A percentile compares a stretch with the other conserved stretches of the same genome.
phyloP scores from a whole-genome alignment of 2,329 filamentous ascomycete genomes.

The Teratosphaeria gauchensis region DNA sequence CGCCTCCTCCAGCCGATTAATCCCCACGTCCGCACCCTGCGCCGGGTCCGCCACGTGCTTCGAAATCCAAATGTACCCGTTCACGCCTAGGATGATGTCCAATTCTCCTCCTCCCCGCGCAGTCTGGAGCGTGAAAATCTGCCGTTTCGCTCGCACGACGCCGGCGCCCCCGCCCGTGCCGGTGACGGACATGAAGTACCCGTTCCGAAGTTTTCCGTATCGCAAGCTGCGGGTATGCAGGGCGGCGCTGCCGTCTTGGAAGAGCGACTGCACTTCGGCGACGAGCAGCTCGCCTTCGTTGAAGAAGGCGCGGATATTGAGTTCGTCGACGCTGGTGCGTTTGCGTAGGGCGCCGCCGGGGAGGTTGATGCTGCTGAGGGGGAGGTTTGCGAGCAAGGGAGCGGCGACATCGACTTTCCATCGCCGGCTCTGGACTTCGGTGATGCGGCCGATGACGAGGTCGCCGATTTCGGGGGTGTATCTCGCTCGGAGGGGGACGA shows the following conservation, averaged over 20 bases:
- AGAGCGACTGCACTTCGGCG: slow-evolving; percentile 86
- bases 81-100: slow-evolving; percentile 84
- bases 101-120: slow-evolving; percentile 56
- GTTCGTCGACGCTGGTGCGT: slow-evolving; percentile 87
- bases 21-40: slow-evolving; percentile 47
- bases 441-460: slow-evolving; percentile 83
- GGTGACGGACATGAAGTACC: slow-evolving; percentile 72
- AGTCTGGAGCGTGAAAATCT: slow-evolving; percentile 73
- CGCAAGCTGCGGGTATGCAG: slow-evolving; percentile 84
- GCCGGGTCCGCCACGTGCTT: slow-evolving; percentile 52
- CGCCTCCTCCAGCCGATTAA: slow-evolving; percentile 81
- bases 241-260: slow-evolving; percentile 64
- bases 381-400: slow-evolving; percentile 72
- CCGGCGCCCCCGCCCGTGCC: slow-evolving; percentile 71
- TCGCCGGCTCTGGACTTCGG: slow-evolving; percentile 83
- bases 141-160: slow-evolving; percentile 72
- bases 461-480: slow-evolving; percentile 96
- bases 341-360: slow-evolving; percentile 87
- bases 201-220: slow-evolving; percentile 93
- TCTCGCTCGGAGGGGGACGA: slow-evolving; percentile 79
- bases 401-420: slow-evolving; percentile 95
- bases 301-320: slow-evolving; percentile 97
- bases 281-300: slow-evolving; percentile 88
- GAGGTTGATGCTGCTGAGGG: slow-evolving; percentile 84
- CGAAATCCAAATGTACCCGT: slow-evolving; percentile 93